Evolutionary conservation across 352 stramenopile species (phyloP).

Genomic region (Detonula confervacea): DNA sequence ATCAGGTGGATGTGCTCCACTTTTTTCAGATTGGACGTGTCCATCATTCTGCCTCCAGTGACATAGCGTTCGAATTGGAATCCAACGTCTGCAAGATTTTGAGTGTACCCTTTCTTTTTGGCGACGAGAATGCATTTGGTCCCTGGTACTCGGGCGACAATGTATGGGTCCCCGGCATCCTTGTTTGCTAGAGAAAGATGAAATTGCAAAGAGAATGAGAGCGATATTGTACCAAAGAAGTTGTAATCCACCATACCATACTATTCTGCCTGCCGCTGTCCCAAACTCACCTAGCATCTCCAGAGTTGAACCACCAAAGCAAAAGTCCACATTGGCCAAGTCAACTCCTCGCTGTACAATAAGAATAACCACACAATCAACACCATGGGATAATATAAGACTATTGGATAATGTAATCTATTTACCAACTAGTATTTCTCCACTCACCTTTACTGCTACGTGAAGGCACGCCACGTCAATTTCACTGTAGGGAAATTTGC

Average conservation of each 20-base stretch:
- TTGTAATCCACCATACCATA: no score
- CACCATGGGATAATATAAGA: not conserved
- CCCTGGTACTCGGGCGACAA: conserved; percentile 38
- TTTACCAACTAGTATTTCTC: not conserved
- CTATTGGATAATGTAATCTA: no score
- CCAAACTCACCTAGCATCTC: conserved; percentile 44
- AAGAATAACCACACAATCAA: not conserved
- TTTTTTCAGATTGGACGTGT: conserved; percentile 19
- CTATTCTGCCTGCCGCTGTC: no score
- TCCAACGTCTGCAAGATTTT: conserved; percentile 50
- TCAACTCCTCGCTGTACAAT: conserved; percentile 33
- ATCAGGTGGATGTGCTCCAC: conserved; percentile 52
- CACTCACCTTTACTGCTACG: conserved; percentile 42
- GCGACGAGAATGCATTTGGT: conserved; percentile 53
- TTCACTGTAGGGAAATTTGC: conserved; percentile 56
- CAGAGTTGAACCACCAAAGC: conserved; percentile 67
- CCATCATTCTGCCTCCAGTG: conserved; percentile 47
- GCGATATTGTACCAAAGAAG: no score
- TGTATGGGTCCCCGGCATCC: conserved; percentile 38
- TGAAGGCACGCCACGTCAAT: conserved; percentile 47
- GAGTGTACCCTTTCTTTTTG: conserved; percentile 47
- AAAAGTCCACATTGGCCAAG: conserved; percentile 56
- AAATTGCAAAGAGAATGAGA: not conserved
- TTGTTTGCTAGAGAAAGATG: conserved; percentile 30
- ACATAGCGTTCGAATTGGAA: conserved; percentile 67